A percentile compares a stretch with the other conserved stretches of the same genome.
phyloP scores from a whole-genome alignment of 2,329 filamentous ascomycete genomes.

The Fusarium humuli region DNA sequence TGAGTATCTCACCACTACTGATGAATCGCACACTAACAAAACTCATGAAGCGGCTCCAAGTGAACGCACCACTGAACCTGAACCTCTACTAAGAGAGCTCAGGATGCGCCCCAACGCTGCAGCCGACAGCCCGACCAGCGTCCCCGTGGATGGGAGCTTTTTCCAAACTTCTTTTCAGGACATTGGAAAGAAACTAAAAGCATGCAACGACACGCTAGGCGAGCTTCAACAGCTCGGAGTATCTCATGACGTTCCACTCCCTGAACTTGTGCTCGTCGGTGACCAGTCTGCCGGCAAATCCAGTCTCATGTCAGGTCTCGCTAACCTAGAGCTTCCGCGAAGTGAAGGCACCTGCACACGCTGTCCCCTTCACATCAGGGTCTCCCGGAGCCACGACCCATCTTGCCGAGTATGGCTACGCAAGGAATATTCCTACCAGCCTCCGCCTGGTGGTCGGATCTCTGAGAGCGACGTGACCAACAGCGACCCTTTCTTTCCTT shows the following conservation, averaged over 20 bases:
- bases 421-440: constrained; percentile 70
- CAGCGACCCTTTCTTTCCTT: constrained; percentile 71
- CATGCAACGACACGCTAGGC: constrained; percentile 73
- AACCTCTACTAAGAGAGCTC: constrained; percentile 54
- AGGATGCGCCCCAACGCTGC: constrained; percentile 47
- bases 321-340: constrained; percentile 77
- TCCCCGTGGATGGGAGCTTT: constrained; percentile 51
- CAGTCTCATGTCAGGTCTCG: constrained; percentile 72
- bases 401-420: constrained; percentile 75
- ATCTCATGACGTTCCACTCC: constrained; percentile 75
- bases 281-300: constrained; percentile 90
- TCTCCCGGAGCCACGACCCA: constrained; percentile 71
- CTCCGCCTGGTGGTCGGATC: constrained; percentile 54
- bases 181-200: constrained; percentile 72
- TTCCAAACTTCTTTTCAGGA: constrained; percentile 60
- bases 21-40: constrained; percentile 18
- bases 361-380: constrained; percentile 83
- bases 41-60: constrained; percentile 52
- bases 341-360: constrained; percentile 80
- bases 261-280: constrained; percentile 84
- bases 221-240: constrained; percentile 79
- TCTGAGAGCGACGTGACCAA: constrained; percentile 61
- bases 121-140: constrained; percentile 43
- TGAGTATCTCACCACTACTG: constrained; percentile 43
- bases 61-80: constrained; percentile 51